Base-by-base conservation (phyloP, 352 stramenopile genomes). In the Phytophthora fragariae region DNA sequence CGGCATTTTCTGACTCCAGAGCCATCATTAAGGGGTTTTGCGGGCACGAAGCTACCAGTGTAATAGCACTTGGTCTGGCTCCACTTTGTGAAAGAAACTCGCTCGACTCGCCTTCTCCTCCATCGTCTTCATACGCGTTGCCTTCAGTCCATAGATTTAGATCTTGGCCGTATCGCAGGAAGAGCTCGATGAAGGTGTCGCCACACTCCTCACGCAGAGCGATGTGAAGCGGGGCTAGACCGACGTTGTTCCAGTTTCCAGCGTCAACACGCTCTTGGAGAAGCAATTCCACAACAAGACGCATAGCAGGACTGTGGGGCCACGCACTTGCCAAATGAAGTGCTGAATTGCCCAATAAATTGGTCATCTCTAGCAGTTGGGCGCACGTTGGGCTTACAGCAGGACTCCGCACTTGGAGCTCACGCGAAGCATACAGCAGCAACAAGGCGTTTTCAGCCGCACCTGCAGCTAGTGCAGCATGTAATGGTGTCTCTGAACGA, bases 121-220 rank as follows among this genome's bases (percentile, higher is more conserved):
- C 37, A 8, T 63, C 65, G 33, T 50, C 72, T 75, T 77, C 50
- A 29, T 65, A 70, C 5, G 33, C 39, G n/a, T 31, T 70, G n/a
- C 77, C 79, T 79, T 95, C 88, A 6, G 83, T 91, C 78, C 83
- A 90, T 0, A 82, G 58, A 58, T 93, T 92, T 15, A 92, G 24
- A 64, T 93, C 86, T 64, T 85, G 77, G 4, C 77, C 65, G 14
- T 85, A 75, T 44, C 76, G 75, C 21, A 79, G 58, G 50, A 93
- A 89, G 2, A 89, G 24, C 19, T 84, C 65, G 37, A 95, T 76
- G 12, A 88, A 55, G 0, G 73, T 60, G 6, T 65, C 75, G 61
- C 85, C 81, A 61, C 85, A 91, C 0, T 61, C 57, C 39, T 85
- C 65, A 0, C 62, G 55, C 35, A 95, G 68, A 8, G 80, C 88